A percentile compares a stretch with the other conserved stretches of the same genome.
phyloP scores from a whole-genome alignment of 2,329 filamentous ascomycete genomes.

The Penicillium sp. region DNA sequence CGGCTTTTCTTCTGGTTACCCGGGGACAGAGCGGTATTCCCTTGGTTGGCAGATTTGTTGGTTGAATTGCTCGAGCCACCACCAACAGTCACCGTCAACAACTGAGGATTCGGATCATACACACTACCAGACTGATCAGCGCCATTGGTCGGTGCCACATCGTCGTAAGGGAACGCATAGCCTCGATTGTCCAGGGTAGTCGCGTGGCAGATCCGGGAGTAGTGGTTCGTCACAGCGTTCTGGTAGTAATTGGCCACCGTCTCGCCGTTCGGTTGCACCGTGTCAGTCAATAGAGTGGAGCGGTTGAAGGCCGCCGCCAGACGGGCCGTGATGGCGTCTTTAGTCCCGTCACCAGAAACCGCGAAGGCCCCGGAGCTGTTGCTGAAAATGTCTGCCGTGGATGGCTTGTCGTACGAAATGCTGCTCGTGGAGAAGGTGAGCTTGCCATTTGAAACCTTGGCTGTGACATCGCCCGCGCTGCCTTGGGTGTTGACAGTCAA shows the following conservation, averaged over 20 bases:
- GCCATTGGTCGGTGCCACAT: slow-evolving; percentile 60
- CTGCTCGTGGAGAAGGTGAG: slow-evolving; percentile 50
- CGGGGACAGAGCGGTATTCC: neutral
- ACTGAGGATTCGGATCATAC: slow-evolving; percentile 57
- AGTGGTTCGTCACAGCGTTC: slow-evolving; percentile 64
- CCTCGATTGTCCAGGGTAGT: slow-evolving; percentile 61
- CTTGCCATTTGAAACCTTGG: slow-evolving; percentile 46
- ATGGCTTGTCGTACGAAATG: slow-evolving; percentile 58
- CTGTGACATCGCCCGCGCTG: slow-evolving; percentile 56
- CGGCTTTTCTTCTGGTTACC: neutral
- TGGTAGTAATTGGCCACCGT: slow-evolving; percentile 56
- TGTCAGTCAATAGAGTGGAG: slow-evolving; percentile 62
- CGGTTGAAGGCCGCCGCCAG: slow-evolving; percentile 76
- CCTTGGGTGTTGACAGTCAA: slow-evolving; percentile 68
- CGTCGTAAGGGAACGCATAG: slow-evolving; percentile 73
- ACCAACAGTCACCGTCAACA: slow-evolving; percentile 61
- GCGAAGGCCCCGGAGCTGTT: slow-evolving; percentile 66
- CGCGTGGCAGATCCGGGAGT: slow-evolving; percentile 65
- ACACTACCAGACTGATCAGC: slow-evolving; percentile 65
- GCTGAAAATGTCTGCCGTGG: slow-evolving; percentile 65
- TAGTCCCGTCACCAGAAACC: slow-evolving; percentile 45
- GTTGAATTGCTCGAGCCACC: slow-evolving; percentile 31
- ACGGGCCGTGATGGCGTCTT: slow-evolving; percentile 69
- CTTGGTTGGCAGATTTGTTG: neutral
- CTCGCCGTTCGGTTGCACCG: slow-evolving; percentile 58